Evolutionary conservation across 1,139 yeast genomes (phyloP).

Genomic region (Sugiyamaella grinbergsii): DNA sequence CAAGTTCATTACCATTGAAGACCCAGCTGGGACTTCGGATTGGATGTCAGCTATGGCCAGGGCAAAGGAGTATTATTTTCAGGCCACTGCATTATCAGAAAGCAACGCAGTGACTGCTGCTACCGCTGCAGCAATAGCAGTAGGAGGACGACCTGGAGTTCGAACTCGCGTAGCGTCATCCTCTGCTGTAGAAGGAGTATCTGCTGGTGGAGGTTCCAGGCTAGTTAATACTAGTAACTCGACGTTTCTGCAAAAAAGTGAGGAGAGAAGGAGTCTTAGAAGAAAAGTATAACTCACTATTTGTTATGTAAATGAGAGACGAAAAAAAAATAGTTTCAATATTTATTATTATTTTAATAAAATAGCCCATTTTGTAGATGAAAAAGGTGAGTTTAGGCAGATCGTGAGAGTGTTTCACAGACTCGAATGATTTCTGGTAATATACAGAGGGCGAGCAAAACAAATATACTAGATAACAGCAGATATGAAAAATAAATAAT

Average conservation of each 20-base stretch:
- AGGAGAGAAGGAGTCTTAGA: constrained; percentile 28
- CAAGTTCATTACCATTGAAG: constrained; percentile 43
- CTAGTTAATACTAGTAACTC: constrained; percentile 29
- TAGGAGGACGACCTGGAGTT: constrained; percentile 19
- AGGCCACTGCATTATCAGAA: constrained; percentile 31
- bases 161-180: constrained; percentile 1
- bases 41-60: constrained; percentile 42
- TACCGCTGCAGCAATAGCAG: constrained; percentile 42
- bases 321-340: constrained; percentile 2
- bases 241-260: constrained; percentile 31
- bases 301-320: too few relatives aligned
- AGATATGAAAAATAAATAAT: constrained; percentile 1
- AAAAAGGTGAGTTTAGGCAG: too few relatives aligned
- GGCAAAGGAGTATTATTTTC: constrained; percentile 36
- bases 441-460: too few relatives aligned
- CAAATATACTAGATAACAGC: not conserved
- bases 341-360: constrained; percentile 19
- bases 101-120: constrained; percentile 41
- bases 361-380: too few relatives aligned
- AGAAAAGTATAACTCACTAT: constrained; percentile 13
- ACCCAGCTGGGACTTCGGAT: constrained; percentile 37
- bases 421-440: too few relatives aligned
- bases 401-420: too few relatives aligned
- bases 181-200: constrained; percentile 5
- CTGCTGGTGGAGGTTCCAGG: constrained; percentile 12